Percentiles rank a stretch among this genome's conserved stretches.
phyloP scores from a whole-genome alignment of 345 rosid genomes.

The Gossypium australe region DNA sequence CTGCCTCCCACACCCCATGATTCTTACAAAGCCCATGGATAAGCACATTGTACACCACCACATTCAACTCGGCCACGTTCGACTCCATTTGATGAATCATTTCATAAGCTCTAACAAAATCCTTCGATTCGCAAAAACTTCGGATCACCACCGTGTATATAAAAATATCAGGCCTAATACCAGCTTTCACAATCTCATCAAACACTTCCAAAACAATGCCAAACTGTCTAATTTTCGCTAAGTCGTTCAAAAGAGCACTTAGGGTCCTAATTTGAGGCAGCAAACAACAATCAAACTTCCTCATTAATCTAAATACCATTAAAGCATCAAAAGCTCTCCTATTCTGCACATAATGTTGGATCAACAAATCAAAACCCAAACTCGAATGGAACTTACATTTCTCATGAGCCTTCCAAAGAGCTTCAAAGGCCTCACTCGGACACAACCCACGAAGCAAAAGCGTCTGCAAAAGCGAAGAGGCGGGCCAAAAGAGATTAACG shows the following conservation, averaged over 20 bases:
- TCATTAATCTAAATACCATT: slow-evolving; percentile 55
- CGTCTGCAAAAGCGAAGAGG: slow-evolving; percentile 79
- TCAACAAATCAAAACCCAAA: slow-evolving; percentile 78
- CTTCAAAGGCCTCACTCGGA: slow-evolving; percentile 52
- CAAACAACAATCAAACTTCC: slow-evolving; percentile 33
- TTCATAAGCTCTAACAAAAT: slow-evolving; percentile 56
- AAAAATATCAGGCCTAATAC: slow-evolving; percentile 55
- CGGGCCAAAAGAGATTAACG: slow-evolving; percentile 69
- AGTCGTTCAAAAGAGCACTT: slow-evolving; percentile 58
- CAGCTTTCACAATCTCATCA: slow-evolving; percentile 43
- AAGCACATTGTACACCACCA: slow-evolving; percentile 67
- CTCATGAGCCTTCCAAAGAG: slow-evolving; percentile 40
- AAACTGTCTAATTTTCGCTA: slow-evolving; percentile 52
- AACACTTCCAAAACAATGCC: slow-evolving; percentile 49
- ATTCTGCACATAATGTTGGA: slow-evolving; percentile 61
- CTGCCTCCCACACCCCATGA: slow-evolving; percentile 59
- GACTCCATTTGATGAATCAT: slow-evolving; percentile 54
- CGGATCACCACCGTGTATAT: slow-evolving; percentile 52
- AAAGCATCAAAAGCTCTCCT: slow-evolving; percentile 53
- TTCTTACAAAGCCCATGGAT: slow-evolving; percentile 79
- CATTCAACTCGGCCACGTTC: slow-evolving; percentile 41
- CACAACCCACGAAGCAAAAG: slow-evolving; percentile 53
- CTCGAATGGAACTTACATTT: slow-evolving; percentile 43
- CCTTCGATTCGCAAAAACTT: slow-evolving; percentile 66
- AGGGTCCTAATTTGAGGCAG: slow-evolving; percentile 69